A percentile compares a stretch with the other conserved stretches of the same genome.
Conservation (phyloP, 148 eudicot species). For the Nyssa sinensis region DNA sequence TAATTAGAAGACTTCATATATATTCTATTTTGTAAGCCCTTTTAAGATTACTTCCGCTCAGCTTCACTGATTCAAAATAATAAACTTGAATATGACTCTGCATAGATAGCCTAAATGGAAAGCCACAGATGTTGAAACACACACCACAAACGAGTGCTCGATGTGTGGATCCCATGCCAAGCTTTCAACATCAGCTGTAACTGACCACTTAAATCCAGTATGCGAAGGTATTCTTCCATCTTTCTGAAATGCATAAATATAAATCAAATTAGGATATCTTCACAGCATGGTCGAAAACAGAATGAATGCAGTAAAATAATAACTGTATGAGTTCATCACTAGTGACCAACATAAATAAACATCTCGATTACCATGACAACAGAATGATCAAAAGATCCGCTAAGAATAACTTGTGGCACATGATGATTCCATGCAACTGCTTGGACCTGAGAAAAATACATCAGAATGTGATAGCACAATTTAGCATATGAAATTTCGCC, state of each 20-base stretch:
- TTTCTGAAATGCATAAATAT: constrained; percentile 47
- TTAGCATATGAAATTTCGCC: neutral
- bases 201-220: constrained; percentile 81
- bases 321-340: neutral
- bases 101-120: neutral
- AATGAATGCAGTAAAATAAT: neutral
- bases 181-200: constrained; percentile 86
- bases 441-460: constrained; percentile 68
- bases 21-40: too few relatives aligned
- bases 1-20: too few relatives aligned
- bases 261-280: neutral
- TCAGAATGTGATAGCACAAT: neutral
- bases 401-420: constrained; percentile 79
- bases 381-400: constrained; percentile 97
- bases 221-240: constrained; percentile 83
- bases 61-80: neutral
- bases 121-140: constrained; percentile 32
- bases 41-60: neutral
- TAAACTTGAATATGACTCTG: neutral
- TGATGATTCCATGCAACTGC: constrained; percentile 88
- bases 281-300: neutral
- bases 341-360: neutral
- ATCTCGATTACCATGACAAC: constrained; percentile 68
- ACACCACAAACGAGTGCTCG: constrained; percentile 77
- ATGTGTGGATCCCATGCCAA: constrained; percentile 94